A percentile compares a stretch with the other conserved stretches of the same genome.
Evolutionary conservation across 2,329 filamentous ascomycete species (phyloP).

Genomic region (Paraphaeosphaeria sporulosa): DNA sequence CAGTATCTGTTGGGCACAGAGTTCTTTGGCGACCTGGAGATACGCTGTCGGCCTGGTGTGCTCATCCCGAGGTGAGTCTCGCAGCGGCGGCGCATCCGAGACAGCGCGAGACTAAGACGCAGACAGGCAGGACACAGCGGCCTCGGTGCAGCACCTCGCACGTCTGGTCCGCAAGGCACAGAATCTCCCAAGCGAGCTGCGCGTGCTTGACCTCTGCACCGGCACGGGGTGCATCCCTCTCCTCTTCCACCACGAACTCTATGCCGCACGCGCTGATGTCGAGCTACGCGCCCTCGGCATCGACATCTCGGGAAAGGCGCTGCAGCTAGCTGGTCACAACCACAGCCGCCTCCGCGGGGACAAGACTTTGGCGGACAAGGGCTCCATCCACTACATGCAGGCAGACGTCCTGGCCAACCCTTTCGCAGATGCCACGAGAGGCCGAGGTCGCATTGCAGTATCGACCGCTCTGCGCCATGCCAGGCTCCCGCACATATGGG

Average conservation of each 20-base stretch:
- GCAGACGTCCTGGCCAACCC: conserved; percentile 59
- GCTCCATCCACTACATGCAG: conserved; percentile 55
- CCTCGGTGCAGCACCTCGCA: conserved; percentile 44
- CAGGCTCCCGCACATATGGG: conserved; percentile 35
- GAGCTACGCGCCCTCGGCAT: conserved; percentile 68
- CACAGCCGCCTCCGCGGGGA: conserved; percentile 50
- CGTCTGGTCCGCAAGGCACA: conserved; percentile 33
- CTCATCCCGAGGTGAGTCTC: conserved; percentile 77
- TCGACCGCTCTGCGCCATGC: conserved; percentile 25
- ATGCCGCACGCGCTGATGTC: conserved; percentile 32
- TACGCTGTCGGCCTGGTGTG: conserved; percentile 78
- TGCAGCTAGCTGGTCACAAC: conserved; percentile 73
- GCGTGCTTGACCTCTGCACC: conserved; percentile 85
- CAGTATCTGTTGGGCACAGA: conserved; percentile 91
- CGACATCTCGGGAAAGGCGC: conserved; percentile 73
- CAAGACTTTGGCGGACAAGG: conserved; percentile 7
- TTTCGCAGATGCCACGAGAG: conserved; percentile 50
- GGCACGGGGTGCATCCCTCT: conserved; percentile 91
- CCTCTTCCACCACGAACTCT: conserved; percentile 71
- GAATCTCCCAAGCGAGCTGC: conserved; percentile 52
- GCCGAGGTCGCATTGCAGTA: conserved; percentile 19
- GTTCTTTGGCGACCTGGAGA: conserved; percentile 84
- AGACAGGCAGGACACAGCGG: conserved; percentile 56
- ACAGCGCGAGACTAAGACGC: conserved; percentile 19
- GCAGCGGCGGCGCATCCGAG: neutral